Evolutionary conservation across 345 rosid species (phyloP).

Genomic region (Citrus mangshanensis): DNA sequence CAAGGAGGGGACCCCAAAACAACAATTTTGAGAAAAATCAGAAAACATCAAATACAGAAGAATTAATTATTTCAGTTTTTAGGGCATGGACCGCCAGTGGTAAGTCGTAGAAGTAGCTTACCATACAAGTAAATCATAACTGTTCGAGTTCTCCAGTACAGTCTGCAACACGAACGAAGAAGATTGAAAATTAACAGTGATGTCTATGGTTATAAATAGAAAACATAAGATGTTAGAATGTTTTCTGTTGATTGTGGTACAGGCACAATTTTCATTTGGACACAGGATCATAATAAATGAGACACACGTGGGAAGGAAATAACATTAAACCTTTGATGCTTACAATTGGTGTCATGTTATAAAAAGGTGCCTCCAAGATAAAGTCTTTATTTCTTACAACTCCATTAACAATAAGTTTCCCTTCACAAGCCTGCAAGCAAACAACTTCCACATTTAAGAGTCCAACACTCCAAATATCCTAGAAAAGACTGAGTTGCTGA

Average conservation of each 20-base stretch:
- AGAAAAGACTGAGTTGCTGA: background rate
- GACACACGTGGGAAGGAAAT: background rate
- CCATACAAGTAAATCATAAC: slow-evolving; percentile 97
- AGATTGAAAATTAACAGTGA: background rate
- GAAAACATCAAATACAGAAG: background rate
- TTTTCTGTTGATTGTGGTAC: background rate
- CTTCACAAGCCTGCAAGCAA: slow-evolving; percentile 54
- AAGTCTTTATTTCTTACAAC: slow-evolving; percentile 59
- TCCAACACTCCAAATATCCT: background rate
- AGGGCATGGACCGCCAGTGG: background rate
- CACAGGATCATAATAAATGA: background rate
- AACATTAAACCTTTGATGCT: slow-evolving; percentile 25
- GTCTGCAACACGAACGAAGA: slow-evolving; percentile 34
- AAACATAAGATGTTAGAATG: background rate
- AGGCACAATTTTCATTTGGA: background rate
- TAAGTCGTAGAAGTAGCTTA: slow-evolving; percentile 20
- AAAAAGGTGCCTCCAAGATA: slow-evolving; percentile 68
- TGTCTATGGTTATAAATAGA: background rate
- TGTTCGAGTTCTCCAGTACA: slow-evolving; percentile 71
- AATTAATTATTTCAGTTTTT: background rate
- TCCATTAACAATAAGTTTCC: slow-evolving; percentile 76
- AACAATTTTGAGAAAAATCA: background rate
- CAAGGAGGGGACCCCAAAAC: slow-evolving; percentile 83
- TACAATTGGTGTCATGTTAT: slow-evolving; percentile 73
- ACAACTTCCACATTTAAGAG: background rate